A percentile compares a stretch with the other conserved stretches of the same genome.
Evolutionary conservation across 106 monocot genomes (phyloP).

Genomic region (Dendrobium officinale): DNA sequence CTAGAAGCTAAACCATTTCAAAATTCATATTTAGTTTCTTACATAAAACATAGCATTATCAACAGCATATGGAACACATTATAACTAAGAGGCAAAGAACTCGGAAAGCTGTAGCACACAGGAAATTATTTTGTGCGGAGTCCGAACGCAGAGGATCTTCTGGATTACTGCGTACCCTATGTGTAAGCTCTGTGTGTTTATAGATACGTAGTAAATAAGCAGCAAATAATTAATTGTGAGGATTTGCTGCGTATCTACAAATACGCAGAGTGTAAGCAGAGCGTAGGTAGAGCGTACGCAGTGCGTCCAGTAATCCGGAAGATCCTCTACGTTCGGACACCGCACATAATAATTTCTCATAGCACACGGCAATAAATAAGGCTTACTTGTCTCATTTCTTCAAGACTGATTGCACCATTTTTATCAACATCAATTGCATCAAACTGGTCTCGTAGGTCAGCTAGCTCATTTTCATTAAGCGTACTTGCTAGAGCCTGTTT

Average conservation of each 20-base stretch:
- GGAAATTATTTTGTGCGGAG: too few relatives aligned
- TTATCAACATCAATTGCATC: slow-evolving; percentile 93
- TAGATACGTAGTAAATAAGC: too few relatives aligned
- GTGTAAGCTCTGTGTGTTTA: too few relatives aligned
- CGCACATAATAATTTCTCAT: neutral
- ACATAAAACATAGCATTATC: neutral
- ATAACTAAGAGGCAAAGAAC: neutral
- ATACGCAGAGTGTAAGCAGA: too few relatives aligned
- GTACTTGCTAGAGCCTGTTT: slow-evolving; percentile 90
- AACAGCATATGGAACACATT: neutral
- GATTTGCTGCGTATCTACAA: too few relatives aligned
- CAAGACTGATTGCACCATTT: slow-evolving; percentile 83
- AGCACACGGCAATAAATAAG: neutral
- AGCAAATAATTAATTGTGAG: too few relatives aligned
- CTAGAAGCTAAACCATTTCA: neutral
- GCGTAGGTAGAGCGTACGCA: too few relatives aligned
- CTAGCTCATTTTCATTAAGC: slow-evolving; percentile 70
- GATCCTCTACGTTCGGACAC: too few relatives aligned
- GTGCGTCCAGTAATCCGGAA: too few relatives aligned
- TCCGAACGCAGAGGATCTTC: too few relatives aligned
- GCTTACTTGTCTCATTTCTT: slow-evolving; percentile 94
- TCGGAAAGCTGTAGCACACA: neutral
- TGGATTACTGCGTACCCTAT: too few relatives aligned
- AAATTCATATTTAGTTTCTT: neutral
- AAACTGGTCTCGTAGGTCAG: slow-evolving; percentile 84